phyloP scores from a whole-genome alignment of 148 eudicot species.

The Fagopyrum tataricum region DNA sequence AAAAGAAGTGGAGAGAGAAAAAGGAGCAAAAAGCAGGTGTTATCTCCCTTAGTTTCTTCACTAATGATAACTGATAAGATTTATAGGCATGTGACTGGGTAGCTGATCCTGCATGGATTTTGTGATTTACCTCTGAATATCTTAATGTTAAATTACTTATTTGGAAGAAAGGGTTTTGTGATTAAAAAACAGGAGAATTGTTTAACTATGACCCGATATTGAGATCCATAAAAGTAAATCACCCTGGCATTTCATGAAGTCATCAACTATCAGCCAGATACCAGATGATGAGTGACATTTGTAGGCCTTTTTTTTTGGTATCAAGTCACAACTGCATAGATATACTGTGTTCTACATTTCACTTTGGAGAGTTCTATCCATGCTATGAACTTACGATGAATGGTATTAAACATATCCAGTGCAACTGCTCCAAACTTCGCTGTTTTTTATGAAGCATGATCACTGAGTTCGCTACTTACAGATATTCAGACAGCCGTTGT shows the following conservation, averaged over 20 bases:
- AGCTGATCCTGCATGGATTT: not conserved
- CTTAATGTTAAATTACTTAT: not conserved
- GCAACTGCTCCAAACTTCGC: not conserved
- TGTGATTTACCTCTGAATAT: not conserved
- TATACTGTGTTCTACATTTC: not conserved
- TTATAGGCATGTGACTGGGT: too few species aligned
- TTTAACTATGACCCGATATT: not conserved
- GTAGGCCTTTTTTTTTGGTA: not conserved
- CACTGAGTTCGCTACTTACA: slow-evolving; percentile 18
- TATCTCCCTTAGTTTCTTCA: not conserved
- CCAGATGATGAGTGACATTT: not conserved
- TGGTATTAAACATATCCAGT: not conserved
- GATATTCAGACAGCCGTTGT: slow-evolving; percentile 61
- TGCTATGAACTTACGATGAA: not conserved
- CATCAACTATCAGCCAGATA: not conserved
- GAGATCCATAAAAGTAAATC: not conserved
- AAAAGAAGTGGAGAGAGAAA: too few species aligned
- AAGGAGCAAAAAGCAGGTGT: too few species aligned
- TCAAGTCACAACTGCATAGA: not conserved
- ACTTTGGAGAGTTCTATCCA: not conserved
- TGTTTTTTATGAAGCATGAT: not conserved
- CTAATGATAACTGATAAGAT: too few species aligned
- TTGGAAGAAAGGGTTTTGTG: not conserved
- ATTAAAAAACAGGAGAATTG: not conserved
- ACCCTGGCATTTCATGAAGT: not conserved